phyloP scores from a whole-genome alignment of 1,284 basidiomycete species.

The Erythrobasidium hasegawianum region DNA sequence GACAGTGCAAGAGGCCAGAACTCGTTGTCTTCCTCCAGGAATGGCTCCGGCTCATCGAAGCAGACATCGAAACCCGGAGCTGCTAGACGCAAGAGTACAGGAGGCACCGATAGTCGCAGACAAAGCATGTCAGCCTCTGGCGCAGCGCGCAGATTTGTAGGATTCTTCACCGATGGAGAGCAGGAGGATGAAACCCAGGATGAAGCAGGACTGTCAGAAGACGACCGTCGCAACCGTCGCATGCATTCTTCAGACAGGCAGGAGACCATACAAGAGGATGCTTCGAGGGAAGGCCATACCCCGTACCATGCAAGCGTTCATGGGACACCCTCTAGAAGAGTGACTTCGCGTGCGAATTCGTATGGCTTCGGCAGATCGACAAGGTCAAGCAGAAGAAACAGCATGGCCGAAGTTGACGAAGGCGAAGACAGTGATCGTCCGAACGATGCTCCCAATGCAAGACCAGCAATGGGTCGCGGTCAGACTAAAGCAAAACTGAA shows the following conservation, averaged over 20 bases:
- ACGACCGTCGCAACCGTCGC: not conserved
- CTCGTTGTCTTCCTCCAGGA: not conserved
- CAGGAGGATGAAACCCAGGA: not conserved
- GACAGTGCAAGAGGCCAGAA: conserved; percentile 28
- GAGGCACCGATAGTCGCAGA: conserved; percentile 13
- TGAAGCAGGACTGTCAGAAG: not conserved
- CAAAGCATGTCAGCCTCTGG: conserved; percentile 8
- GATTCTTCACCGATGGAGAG: conserved; percentile 1
- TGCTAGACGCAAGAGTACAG: conserved; percentile 14
- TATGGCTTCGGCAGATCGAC: conserved; percentile 14
- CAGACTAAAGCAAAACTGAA: conserved; percentile 15
- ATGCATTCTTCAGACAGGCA: not conserved
- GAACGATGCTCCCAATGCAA: not conserved
- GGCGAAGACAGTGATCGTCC: not conserved
- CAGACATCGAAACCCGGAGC: not conserved
- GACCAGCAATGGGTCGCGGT: conserved; percentile 8
- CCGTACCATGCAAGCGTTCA: not conserved
- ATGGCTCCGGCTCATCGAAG: not conserved
- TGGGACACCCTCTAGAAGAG: not conserved
- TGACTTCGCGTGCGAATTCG: not conserved
- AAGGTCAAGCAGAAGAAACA: not conserved
- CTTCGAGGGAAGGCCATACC: no score
- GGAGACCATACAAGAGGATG: no score
- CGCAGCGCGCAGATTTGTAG: conserved; percentile 1
- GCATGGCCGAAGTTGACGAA: not conserved